phyloP scores from a whole-genome alignment of 2,329 filamentous ascomycete species.

The Trichophyton equinum region DNA sequence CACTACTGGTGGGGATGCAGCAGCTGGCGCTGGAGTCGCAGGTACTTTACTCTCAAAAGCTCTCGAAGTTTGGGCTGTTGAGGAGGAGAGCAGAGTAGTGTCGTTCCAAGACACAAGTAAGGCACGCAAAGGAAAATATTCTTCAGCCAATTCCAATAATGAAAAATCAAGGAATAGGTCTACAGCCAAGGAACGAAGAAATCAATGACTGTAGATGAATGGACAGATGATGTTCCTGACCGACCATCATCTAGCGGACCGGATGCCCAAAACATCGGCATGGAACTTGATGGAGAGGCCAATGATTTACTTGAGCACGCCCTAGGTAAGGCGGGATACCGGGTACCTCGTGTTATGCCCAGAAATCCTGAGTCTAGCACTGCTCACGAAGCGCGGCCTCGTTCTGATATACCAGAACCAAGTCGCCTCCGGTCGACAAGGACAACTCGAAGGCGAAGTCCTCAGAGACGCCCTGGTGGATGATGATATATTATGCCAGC shows the following conservation, averaged over 20 bases:
- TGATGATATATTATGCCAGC: neutral
- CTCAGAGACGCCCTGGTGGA: conserved; percentile 6
- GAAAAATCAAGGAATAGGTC: conserved; percentile 16
- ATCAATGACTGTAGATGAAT: conserved; percentile 18
- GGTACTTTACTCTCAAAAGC: conserved; percentile 35
- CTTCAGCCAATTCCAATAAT: neutral
- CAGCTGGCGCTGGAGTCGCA: conserved; percentile 36
- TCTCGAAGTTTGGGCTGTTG: conserved; percentile 35
- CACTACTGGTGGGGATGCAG: conserved; percentile 34
- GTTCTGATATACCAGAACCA: conserved; percentile 5
- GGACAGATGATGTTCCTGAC: conserved; percentile 28
- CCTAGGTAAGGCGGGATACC: conserved; percentile 18
- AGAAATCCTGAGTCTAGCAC: neutral
- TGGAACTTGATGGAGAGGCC: conserved; percentile 34
- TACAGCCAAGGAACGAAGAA: conserved; percentile 7
- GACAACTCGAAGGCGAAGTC: conserved; percentile 10
- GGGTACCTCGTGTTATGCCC: neutral
- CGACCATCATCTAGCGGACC: conserved; percentile 15
- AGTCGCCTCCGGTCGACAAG: conserved; percentile 8
- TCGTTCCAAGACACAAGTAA: neutral
- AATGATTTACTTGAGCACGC: conserved; percentile 31
- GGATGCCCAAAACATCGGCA: conserved; percentile 25
- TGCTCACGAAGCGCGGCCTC: neutral
- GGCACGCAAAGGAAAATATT: conserved; percentile 18
- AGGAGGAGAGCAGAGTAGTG: conserved; percentile 19